Base-by-base conservation (phyloP, 2,329 filamentous ascomycete species). In the Mycosphaerelloides madeirae region DNA sequence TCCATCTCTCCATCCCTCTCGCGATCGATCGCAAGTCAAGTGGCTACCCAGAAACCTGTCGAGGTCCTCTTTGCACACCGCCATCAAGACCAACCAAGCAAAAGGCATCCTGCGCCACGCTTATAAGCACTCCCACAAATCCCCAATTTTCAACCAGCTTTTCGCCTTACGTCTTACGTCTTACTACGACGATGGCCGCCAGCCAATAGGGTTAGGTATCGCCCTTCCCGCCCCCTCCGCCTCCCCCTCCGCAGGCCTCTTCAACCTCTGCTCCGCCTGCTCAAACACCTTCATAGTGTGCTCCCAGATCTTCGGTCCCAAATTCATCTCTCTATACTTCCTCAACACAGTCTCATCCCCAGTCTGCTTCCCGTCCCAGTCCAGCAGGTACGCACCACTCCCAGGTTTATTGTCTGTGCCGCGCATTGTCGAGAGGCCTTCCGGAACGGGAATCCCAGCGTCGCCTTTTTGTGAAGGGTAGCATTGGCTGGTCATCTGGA, bases 301-400 rank as follows among this genome's bases (percentile, higher is more conserved):
- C 28, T 64, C 59, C 65, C 64, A 67, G 2, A 66, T 56, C 33
- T 58, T 60, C 31, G 54, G 45, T 8, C 57, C 58, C 38, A 66
- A 44, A 7, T 55, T 60, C 41, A 58, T 47, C 9, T 60, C 61
- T 18, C 61, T 55, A 43, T 65, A 62, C 39, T 58, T 60, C 18
- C 50, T 44, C 31, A 67, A 45, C 6, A 65, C 50, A 11, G 44
- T 54, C 43, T 60, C 54, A 25, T 66, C 62, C n/a, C 64, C 65
- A 1, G 63, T 57, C 2, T 58, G 35, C 34, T 60, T 62, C 18
- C 63, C 63, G 40, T 68, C 64, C 59, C 63, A 65, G 40, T 66
- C 64, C 4, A 68, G 57, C 8, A 68, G 43, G 47, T 67, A 68
- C 1, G 62, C 62, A 6, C 66, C 65, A 35, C 62, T 64, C 3